A percentile compares a stretch with the other conserved stretches of the same genome.
These are phyloP conservation scores for Austroboletus rostrupii DNA, from an alignment of 1,284 basidiomycete species.

Conservation along the genomic window DNA sequence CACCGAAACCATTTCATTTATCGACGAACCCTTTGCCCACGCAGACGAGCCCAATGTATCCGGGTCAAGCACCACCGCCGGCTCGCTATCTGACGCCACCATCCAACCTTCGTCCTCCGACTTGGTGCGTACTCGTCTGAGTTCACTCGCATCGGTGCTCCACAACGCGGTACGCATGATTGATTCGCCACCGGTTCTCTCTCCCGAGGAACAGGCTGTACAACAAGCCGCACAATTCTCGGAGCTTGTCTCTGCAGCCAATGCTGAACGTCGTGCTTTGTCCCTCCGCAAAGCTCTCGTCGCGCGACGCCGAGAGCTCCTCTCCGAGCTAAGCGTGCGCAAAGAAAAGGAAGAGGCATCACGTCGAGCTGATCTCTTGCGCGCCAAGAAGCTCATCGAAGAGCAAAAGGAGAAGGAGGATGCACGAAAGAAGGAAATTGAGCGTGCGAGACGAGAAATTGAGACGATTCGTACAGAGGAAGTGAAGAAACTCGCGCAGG, in stretches of 20 bases:
- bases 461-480: slow-evolving; percentile 83
- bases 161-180: slow-evolving; percentile 64
- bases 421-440: slow-evolving; percentile 68
- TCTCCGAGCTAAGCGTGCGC: slow-evolving; percentile 81
- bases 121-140: slow-evolving; percentile 72
- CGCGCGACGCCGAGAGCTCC: slow-evolving; percentile 82
- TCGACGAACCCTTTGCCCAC: slow-evolving; percentile 67
- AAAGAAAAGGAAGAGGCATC: slow-evolving; percentile 91
- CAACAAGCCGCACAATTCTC: slow-evolving; percentile 52
- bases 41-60: slow-evolving; percentile 38
- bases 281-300: slow-evolving; percentile 79
- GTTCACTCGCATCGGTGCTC: slow-evolving; percentile 70
- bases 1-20: slow-evolving; percentile 81
- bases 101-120: slow-evolving; percentile 68
- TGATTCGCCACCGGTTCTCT: slow-evolving; percentile 37
- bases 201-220: slow-evolving; percentile 52
- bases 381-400: slow-evolving; percentile 76
- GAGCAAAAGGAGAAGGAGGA: slow-evolving; percentile 66
- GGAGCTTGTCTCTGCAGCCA: slow-evolving; percentile 54
- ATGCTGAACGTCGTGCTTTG: slow-evolving; percentile 74
- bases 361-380: slow-evolving; percentile 68
- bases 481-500: slow-evolving; percentile 87
- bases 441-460: slow-evolving; percentile 79
- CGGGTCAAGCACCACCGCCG: slow-evolving; percentile 14
- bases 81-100: slow-evolving; percentile 26